Conservation (phyloP, 345 rosid genomes). For the Ceriops decandra region DNA sequence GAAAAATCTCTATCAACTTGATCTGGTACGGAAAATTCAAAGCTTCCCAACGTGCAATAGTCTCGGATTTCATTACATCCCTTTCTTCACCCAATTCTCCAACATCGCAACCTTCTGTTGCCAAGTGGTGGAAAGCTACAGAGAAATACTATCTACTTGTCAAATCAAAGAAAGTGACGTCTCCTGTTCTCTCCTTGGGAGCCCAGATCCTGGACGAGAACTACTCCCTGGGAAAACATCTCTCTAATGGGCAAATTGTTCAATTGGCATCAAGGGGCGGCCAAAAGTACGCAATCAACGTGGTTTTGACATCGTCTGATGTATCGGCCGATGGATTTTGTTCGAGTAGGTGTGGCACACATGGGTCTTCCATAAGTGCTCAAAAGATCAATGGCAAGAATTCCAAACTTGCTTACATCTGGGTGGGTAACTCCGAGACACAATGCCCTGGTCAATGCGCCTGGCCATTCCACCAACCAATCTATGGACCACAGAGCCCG, state of each 20-base stretch:
- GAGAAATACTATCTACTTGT: constrained; percentile 20
- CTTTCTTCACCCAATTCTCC: background rate
- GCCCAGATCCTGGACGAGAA: constrained; percentile 18
- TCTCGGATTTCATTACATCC: constrained; percentile 24
- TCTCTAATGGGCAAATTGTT: constrained; percentile 19
- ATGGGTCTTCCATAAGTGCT: constrained; percentile 16
- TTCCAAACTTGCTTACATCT: constrained; percentile 24
- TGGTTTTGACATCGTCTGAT: constrained; percentile 24
- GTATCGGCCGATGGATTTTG: constrained; percentile 29
- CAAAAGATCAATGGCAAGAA: constrained; percentile 5
- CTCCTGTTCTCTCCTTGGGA: constrained; percentile 10
- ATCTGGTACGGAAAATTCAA: constrained; percentile 28
- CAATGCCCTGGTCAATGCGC: constrained; percentile 35
- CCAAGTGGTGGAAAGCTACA: constrained; percentile 22
- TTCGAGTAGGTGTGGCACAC: constrained; percentile 24
- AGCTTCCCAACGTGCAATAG: constrained; percentile 28
- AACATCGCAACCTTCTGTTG: constrained; percentile 12
- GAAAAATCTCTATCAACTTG: constrained; percentile 19
- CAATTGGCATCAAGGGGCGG: constrained; percentile 20
- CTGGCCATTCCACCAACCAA: constrained; percentile 34
- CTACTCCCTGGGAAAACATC: constrained; percentile 26
- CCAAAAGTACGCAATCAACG: constrained; percentile 20
- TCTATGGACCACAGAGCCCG: constrained; percentile 28
- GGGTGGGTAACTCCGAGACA: constrained; percentile 33
- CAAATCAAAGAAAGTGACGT: constrained; percentile 8